Conservation (phyloP, 2,329 filamentous ascomycete species). For the Paecilomyces niveus region DNA sequence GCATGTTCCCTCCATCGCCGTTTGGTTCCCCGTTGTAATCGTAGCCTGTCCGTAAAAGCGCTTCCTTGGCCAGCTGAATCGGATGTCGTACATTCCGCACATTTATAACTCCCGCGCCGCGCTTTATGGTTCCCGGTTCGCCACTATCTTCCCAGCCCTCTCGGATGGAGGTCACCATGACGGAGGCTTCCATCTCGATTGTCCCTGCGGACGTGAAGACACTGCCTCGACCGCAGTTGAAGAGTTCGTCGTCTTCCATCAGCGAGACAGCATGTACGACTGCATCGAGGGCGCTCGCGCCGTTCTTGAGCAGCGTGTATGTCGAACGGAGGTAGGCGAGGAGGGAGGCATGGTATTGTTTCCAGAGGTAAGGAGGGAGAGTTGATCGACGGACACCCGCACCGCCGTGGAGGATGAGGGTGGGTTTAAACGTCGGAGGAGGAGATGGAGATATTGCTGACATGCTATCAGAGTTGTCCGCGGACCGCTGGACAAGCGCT, state of each 20-base stretch:
- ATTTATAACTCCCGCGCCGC: constrained; percentile 70
- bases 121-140: constrained; percentile 58
- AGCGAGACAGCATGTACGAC: constrained; percentile 68
- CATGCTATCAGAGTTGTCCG: not conserved
- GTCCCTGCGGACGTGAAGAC: constrained; percentile 78
- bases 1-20: constrained; percentile 35
- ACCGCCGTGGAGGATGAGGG: constrained; percentile 65
- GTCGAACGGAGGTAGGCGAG: constrained; percentile 52
- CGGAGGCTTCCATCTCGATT: constrained; percentile 78
- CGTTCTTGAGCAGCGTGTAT: constrained; percentile 30
- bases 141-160: constrained; percentile 5
- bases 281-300: constrained; percentile 60
- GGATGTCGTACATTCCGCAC: constrained; percentile 71
- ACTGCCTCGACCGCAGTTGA: constrained; percentile 77
- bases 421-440: constrained; percentile 38
- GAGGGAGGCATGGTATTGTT: constrained; percentile 54
- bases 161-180: constrained; percentile 63
- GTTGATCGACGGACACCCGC: constrained; percentile 59
- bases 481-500: not conserved
- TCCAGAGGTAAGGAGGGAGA: constrained; percentile 52
- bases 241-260: constrained; percentile 73
- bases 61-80: constrained; percentile 62
- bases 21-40: constrained; percentile 54
- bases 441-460: not conserved
- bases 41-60: constrained; percentile 49